phyloP scores from a whole-genome alignment of 225 moss, liverwort and hornwort genomes.

The Neckera pumila region DNA sequence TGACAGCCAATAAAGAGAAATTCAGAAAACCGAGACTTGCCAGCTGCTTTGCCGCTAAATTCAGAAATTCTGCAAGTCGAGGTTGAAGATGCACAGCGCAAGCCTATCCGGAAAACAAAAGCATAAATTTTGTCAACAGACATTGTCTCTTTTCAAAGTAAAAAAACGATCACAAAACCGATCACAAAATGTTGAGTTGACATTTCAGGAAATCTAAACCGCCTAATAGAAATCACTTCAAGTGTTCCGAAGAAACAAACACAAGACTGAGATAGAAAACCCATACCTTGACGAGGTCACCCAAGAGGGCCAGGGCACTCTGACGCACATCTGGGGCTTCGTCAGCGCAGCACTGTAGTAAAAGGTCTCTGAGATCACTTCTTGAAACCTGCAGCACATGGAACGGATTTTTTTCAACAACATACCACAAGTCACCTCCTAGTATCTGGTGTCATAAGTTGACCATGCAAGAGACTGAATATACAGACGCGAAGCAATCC shows the following conservation, averaged over 20 bases:
- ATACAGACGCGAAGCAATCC: not conserved
- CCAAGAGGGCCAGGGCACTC: slow-evolving; percentile 93
- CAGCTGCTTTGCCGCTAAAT: slow-evolving; percentile 90
- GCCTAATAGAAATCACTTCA: not conserved
- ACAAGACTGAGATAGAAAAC: not conserved
- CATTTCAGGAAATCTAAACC: not conserved
- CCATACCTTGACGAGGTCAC: slow-evolving; percentile 86
- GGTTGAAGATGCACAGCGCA: slow-evolving; percentile 94
- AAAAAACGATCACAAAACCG: not conserved
- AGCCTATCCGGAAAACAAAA: slow-evolving; percentile 34
- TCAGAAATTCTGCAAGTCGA: slow-evolving; percentile 81
- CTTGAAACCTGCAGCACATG: slow-evolving; percentile 64
- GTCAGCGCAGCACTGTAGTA: slow-evolving; percentile 89
- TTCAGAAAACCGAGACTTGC: slow-evolving; percentile 19
- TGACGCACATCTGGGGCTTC: slow-evolving; percentile 98
- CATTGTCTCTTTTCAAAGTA: not conserved
- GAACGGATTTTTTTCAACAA: not conserved
- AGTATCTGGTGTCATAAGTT: not conserved
- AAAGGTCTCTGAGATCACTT: slow-evolving; percentile 86
- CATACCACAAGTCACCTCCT: not conserved
- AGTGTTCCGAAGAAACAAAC: not conserved
- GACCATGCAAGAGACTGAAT: not conserved
- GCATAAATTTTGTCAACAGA: not conserved
- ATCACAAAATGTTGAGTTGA: not conserved
- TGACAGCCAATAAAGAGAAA: not conserved